Evolutionary conservation across 1,139 yeast genomes (phyloP).

Genomic region (Nakaseomyces bracarensis): DNA sequence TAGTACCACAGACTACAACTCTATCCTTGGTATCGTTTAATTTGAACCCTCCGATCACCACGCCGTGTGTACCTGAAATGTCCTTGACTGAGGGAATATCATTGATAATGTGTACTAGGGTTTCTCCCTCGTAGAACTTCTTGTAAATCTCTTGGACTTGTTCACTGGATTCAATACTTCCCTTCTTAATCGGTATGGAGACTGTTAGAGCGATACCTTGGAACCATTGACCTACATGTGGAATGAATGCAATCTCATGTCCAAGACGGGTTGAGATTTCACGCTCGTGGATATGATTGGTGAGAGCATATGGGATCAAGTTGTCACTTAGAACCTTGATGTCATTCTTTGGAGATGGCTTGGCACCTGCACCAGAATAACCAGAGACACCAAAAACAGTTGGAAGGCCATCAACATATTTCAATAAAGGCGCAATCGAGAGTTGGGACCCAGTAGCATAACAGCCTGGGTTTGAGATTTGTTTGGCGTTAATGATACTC

Average conservation of each 20-base stretch:
- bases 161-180: slow-evolving; percentile 59
- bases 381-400: slow-evolving; percentile 93
- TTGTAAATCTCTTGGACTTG: slow-evolving; percentile 81
- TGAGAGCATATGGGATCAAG: slow-evolving; percentile 87
- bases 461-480: slow-evolving; percentile 96
- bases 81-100: slow-evolving; percentile 72
- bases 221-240: slow-evolving; percentile 99
- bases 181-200: slow-evolving; percentile 71
- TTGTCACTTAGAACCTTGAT: slow-evolving; percentile 63
- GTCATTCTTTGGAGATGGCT: slow-evolving; percentile 95
- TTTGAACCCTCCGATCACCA: slow-evolving; percentile 90
- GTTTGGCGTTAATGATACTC: slow-evolving; percentile 61
- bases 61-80: slow-evolving; percentile 89
- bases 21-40: slow-evolving; percentile 83
- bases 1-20: slow-evolving; percentile 89
- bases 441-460: slow-evolving; percentile 96
- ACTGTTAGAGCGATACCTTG: slow-evolving; percentile 94
- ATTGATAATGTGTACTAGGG: slow-evolving; percentile 65
- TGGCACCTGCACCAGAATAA: slow-evolving; percentile 98
- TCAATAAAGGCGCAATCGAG: slow-evolving; percentile 76
- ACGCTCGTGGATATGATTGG: slow-evolving; percentile 93
- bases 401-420: slow-evolving; percentile 61
- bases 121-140: slow-evolving; percentile 82
- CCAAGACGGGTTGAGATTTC: slow-evolving; percentile 83
- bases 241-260: slow-evolving; percentile 74